These are phyloP conservation scores for Nymphaea colorata DNA, from an alignment of 164 flowering plant species.

Conservation along the genomic window DNA sequence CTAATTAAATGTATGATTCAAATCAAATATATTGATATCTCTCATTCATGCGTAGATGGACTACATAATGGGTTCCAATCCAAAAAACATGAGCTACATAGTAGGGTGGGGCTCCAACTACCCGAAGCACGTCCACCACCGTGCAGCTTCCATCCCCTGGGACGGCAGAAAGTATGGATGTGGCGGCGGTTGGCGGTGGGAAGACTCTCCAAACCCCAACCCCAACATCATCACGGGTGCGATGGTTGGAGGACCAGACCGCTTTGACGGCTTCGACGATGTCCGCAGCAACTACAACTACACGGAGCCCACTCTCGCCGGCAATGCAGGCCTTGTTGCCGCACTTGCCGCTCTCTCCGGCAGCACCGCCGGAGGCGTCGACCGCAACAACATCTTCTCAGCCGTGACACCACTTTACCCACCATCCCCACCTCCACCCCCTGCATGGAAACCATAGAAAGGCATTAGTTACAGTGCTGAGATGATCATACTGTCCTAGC, in stretches of 20 bases:
- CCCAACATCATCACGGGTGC: constrained; percentile 71
- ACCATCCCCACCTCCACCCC: constrained; percentile 43
- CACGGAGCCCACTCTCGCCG: constrained; percentile 77
- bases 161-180: constrained; percentile 40
- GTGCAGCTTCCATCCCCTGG: constrained; percentile 69
- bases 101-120: constrained; percentile 62
- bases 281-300: constrained; percentile 37
- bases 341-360: constrained; percentile 60
- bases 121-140: constrained; percentile 68
- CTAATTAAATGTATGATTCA: no score
- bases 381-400: constrained; percentile 48
- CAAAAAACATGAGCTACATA: constrained; percentile 70
- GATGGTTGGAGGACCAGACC: constrained; percentile 88
- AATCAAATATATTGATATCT: no score
- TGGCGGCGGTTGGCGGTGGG: constrained; percentile 58
- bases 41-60: constrained; percentile 25
- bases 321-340: constrained; percentile 81
- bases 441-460: constrained; percentile 55
- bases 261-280: constrained; percentile 44
- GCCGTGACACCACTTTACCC: constrained; percentile 57
- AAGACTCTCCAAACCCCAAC: constrained; percentile 32
- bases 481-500: no score
- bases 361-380: constrained; percentile 9
- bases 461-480: neutral
- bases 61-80: constrained; percentile 71